These are phyloP conservation scores for Dipodascopsis tothii DNA, from an alignment of 805 yeast genomes.

Conservation along the genomic window DNA sequence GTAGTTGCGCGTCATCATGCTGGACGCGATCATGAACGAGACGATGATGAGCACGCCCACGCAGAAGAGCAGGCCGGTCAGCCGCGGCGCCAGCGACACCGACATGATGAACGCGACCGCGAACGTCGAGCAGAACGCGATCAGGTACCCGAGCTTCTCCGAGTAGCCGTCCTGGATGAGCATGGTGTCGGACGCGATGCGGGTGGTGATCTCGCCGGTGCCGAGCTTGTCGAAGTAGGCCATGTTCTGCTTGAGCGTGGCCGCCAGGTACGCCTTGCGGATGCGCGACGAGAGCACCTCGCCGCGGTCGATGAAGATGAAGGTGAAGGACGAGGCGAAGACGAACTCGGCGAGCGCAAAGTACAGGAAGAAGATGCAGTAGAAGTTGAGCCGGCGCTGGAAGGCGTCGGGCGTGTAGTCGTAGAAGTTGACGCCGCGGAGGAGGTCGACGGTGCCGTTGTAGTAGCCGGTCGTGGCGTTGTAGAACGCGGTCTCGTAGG, in stretches of 20 bases:
- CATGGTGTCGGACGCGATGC: constrained; percentile 37
- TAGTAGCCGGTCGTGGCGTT: constrained; percentile 1
- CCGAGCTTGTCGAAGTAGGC: constrained; percentile 39
- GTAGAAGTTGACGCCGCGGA: constrained; percentile 3
- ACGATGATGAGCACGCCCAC: constrained; percentile 28
- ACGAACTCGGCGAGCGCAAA: constrained; percentile 33
- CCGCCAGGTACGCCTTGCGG: constrained; percentile 32
- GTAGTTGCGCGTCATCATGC: constrained; percentile 21
- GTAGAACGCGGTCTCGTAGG: constrained; percentile 3
- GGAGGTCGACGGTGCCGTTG: not conserved
- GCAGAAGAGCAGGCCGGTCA: constrained; percentile 26
- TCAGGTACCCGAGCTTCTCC: constrained; percentile 36
- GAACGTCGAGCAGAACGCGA: constrained; percentile 36
- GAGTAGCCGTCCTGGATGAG: constrained; percentile 38
- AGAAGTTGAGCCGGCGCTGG: constrained; percentile 31
- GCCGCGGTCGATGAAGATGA: constrained; percentile 35
- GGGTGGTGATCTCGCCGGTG: constrained; percentile 39
- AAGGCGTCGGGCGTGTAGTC: constrained; percentile 26
- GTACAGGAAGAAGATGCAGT: constrained; percentile 36
- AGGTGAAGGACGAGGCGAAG: constrained; percentile 30
- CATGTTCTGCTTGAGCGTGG: constrained; percentile 36
- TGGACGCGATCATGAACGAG: constrained; percentile 29
- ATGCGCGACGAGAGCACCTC: constrained; percentile 37
- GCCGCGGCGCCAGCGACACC: constrained; percentile 33
- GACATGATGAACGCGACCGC: constrained; percentile 35